These are phyloP conservation scores for Penicillium subrubescens DNA, from an alignment of 495 filamentous ascomycete species.

Conservation along the genomic window DNA sequence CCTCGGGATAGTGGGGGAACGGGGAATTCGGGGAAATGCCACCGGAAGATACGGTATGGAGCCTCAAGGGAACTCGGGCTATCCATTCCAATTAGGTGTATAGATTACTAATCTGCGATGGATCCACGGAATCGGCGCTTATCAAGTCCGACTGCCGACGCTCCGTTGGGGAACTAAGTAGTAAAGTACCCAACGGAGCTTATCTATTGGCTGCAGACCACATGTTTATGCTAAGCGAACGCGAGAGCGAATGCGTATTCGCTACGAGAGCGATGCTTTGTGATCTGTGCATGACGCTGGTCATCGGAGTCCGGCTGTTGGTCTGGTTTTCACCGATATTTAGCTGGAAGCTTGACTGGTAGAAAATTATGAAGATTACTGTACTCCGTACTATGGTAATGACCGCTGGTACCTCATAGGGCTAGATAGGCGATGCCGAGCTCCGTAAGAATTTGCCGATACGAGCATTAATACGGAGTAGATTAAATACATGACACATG, in stretches of 20 bases:
- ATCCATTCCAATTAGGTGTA: too few relatives aligned
- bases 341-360: neutral
- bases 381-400: too few relatives aligned
- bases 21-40: neutral
- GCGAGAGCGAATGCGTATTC: slow-evolving; percentile 14
- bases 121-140: neutral
- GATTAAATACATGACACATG: neutral
- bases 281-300: neutral
- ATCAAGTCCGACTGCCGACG: slow-evolving; percentile 9
- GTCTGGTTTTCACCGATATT: neutral
- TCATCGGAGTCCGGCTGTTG: neutral
- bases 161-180: too few relatives aligned
- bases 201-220: neutral
- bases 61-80: too few relatives aligned
- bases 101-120: slow-evolving; percentile 7
- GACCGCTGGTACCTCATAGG: neutral
- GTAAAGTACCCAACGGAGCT: too few relatives aligned
- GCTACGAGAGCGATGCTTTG: neutral
- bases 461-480: neutral
- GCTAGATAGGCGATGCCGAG: neutral
- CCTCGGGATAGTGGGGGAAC: neutral
- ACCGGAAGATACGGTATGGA: too few relatives aligned
- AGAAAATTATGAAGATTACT: too few relatives aligned
- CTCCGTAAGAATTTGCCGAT: neutral
- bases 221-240: slow-evolving; percentile 10